Conservation (phyloP, 768 basidiomycete genomes). For the Boletus speciosus region DNA sequence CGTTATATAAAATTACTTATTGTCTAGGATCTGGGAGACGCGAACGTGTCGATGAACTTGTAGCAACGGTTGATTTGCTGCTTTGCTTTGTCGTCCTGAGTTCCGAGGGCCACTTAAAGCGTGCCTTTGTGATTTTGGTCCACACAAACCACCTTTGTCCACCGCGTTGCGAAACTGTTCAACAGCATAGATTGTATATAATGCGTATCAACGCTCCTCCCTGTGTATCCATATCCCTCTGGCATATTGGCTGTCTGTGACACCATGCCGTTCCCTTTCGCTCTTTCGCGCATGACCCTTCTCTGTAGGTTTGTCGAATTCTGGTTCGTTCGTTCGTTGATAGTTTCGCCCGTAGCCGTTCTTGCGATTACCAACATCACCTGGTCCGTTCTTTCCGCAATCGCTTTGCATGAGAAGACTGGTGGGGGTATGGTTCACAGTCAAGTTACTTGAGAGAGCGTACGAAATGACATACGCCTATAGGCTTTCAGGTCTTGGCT, state of each 20-base stretch:
- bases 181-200: conserved; percentile 11
- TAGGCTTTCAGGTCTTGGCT: conserved; percentile 23
- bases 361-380: conserved; percentile 13
- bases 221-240: not conserved
- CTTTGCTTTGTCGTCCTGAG: not conserved
- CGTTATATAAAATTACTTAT: not conserved
- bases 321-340: not conserved
- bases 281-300: conserved; percentile 16
- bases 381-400: conserved; percentile 14
- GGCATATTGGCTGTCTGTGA: conserved; percentile 20
- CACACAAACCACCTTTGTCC: conserved; percentile 11
- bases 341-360: conserved; percentile 9
- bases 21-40: not conserved
- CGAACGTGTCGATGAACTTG: not conserved
- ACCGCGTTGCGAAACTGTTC: not conserved
- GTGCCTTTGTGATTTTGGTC: conserved; percentile 8
- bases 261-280: conserved; percentile 26
- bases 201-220: not conserved
- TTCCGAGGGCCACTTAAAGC: not conserved
- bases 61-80: not conserved
- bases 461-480: not conserved
- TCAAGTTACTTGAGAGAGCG: not conserved
- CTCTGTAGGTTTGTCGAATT: conserved; percentile 15
- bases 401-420: conserved; percentile 18
- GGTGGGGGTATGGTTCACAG: conserved; percentile 19